Percentiles rank a stretch among this genome's conserved stretches.
These are phyloP conservation scores for Chamaecrista fasciculata DNA, from an alignment of 306 rosid genomes.

Conservation along the genomic window DNA sequence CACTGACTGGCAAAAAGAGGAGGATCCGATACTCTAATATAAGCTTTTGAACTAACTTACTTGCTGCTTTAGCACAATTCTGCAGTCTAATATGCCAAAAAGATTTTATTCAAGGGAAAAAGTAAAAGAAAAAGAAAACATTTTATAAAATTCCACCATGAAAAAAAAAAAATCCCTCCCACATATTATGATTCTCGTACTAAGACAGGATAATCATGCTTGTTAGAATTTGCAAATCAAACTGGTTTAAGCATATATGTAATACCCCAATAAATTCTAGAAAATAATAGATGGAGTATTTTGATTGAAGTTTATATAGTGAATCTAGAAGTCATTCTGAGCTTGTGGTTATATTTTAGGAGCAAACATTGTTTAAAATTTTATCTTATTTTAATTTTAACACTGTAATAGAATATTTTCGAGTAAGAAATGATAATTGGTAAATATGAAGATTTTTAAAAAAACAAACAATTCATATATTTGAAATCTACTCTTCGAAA, in stretches of 20 bases:
- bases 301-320: no score
- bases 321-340: no score
- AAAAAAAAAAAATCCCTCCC: background rate
- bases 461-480: no score
- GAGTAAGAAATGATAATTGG: no score
- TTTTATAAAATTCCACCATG: background rate
- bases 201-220: background rate
- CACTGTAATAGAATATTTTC: no score
- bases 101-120: background rate
- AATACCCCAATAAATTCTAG: no score
- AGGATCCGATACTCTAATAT: background rate
- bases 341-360: no score
- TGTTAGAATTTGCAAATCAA: background rate
- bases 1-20: background rate
- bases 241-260: background rate
- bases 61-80: background rate
- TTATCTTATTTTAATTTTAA: no score
- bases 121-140: background rate
- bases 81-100: background rate
- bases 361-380: no score
- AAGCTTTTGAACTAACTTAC: background rate
- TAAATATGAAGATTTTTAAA: no score
- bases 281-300: no score
- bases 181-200: background rate
- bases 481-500: no score